These are phyloP conservation scores for Annulohypoxylon maeteangense DNA, from an alignment of 495 filamentous ascomycete genomes.

Conservation along the genomic window DNA sequence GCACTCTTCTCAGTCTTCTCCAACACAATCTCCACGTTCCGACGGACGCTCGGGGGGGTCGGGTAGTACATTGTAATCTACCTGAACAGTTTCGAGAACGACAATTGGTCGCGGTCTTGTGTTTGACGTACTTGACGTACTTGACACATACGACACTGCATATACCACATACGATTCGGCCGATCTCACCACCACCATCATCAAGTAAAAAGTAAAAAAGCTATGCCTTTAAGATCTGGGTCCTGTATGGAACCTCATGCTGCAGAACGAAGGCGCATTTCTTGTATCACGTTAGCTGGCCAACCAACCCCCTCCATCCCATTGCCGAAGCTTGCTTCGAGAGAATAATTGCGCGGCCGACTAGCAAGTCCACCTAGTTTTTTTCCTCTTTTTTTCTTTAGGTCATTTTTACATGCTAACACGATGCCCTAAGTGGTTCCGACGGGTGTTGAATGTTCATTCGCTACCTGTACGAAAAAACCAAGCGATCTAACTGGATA, in stretches of 20 bases:
- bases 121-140: conserved; percentile 16
- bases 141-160: conserved; percentile 12
- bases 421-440: not conserved
- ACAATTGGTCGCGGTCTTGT: conserved; percentile 15
- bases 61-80: conserved; percentile 13
- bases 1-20: conserved; percentile 33
- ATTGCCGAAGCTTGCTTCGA: conserved; percentile 9
- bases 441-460: not conserved
- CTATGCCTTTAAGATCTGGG: conserved; percentile 32
- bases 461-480: conserved; percentile 26
- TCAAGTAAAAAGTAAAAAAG: conserved; percentile 2
- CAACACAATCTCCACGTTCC: conserved; percentile 38
- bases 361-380: conserved; percentile 6
- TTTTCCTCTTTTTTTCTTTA: not conserved
- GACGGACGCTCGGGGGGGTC: conserved; percentile 22
- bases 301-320: conserved; percentile 6
- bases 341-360: conserved; percentile 4
- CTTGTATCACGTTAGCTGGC: conserved; percentile 28
- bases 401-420: not conserved
- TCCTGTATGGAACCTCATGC: conserved; percentile 29
- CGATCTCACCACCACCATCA: conserved; percentile 26
- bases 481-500: not conserved
- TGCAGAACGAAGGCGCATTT: conserved; percentile 38
- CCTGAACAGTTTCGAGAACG: conserved; percentile 1
- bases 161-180: conserved; percentile 32